A percentile compares a stretch with the other conserved stretches of the same genome.
Conservation (phyloP, 495 filamentous ascomycete genomes). For the Neurospora intermedia region DNA sequence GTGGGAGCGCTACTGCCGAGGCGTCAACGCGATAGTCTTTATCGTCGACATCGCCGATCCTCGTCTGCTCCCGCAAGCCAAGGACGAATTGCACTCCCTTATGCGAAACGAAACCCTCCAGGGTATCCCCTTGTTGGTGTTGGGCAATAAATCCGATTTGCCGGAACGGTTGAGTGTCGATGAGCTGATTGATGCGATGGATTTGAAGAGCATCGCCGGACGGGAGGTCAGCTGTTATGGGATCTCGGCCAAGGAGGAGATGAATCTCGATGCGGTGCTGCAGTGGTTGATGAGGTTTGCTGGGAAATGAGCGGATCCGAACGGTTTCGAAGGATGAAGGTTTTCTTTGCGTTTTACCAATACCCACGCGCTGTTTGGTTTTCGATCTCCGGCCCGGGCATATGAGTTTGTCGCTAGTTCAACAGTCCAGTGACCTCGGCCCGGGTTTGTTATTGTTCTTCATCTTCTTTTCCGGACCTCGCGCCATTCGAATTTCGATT, state of each 20-base stretch:
- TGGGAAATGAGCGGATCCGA: slow-evolving; percentile 35
- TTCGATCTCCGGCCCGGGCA: too few species aligned
- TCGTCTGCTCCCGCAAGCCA: slow-evolving; percentile 70
- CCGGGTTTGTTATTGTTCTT: too few species aligned
- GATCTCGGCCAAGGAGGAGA: slow-evolving; percentile 97
- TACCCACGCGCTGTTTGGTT: too few species aligned
- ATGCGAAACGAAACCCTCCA: slow-evolving; percentile 77
- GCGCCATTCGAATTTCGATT: too few species aligned
- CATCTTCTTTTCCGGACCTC: too few species aligned
- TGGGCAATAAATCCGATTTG: slow-evolving; percentile 96
- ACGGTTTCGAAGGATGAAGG: too few species aligned
- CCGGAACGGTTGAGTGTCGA: slow-evolving; percentile 81
- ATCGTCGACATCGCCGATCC: slow-evolving; percentile 79
- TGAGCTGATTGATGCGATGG: slow-evolving; percentile 85
- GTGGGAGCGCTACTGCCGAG: slow-evolving; percentile 98
- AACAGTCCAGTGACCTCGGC: too few species aligned
- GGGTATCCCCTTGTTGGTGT: slow-evolving; percentile 87
- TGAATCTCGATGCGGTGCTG: slow-evolving; percentile 91
- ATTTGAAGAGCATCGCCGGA: slow-evolving; percentile 78
- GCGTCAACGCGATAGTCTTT: slow-evolving; percentile 96
- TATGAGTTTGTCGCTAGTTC: too few species aligned
- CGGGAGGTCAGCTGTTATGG: slow-evolving; percentile 98
- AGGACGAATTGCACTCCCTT: slow-evolving; percentile 82
- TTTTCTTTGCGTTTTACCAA: too few species aligned
- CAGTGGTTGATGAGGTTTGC: slow-evolving; percentile 92